Percentiles rank a stretch among this genome's conserved stretches.
phyloP scores from a whole-genome alignment of 2,329 filamentous ascomycete species.

The Leptodontidium sp. region DNA sequence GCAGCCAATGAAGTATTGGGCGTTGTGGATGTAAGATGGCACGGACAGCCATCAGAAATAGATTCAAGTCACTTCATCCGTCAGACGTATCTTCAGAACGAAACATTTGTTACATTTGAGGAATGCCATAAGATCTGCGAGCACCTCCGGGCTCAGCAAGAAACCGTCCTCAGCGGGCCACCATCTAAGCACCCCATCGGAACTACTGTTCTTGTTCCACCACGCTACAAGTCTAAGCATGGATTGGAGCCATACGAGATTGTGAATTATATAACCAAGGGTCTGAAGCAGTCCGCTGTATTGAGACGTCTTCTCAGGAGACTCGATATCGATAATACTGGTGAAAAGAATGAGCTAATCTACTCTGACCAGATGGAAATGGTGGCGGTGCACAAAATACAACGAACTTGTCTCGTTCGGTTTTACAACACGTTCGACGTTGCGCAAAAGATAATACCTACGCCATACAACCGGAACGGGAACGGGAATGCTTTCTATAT shows the following conservation, averaged over 20 bases:
- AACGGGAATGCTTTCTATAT: slow-evolving; percentile 73
- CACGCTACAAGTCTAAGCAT: slow-evolving; percentile 53
- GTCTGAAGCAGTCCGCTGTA: slow-evolving; percentile 45
- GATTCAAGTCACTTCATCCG: slow-evolving; percentile 69
- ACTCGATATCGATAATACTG: slow-evolving; percentile 47
- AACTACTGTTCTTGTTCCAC: slow-evolving; percentile 60
- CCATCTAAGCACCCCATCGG: slow-evolving; percentile 54
- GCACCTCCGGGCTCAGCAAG: slow-evolving; percentile 43
- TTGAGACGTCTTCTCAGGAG: slow-evolving; percentile 65
- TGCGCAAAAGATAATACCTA: slow-evolving; percentile 53
- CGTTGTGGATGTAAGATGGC: slow-evolving; percentile 66
- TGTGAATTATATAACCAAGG: slow-evolving; percentile 48
- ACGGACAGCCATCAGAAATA: slow-evolving; percentile 53
- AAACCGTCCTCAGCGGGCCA: neutral
- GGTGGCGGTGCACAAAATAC: slow-evolving; percentile 53
- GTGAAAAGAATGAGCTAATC: slow-evolving; percentile 57
- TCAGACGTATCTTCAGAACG: slow-evolving; percentile 69
- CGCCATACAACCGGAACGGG: slow-evolving; percentile 72
- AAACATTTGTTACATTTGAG: slow-evolving; percentile 68
- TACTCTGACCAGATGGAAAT: slow-evolving; percentile 58
- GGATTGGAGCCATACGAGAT: slow-evolving; percentile 69
- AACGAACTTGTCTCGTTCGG: slow-evolving; percentile 66
- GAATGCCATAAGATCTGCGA: slow-evolving; percentile 62
- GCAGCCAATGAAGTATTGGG: slow-evolving; percentile 62
- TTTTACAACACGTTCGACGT: slow-evolving; percentile 55